Conservation (phyloP, 164 flowering plant genomes). For the Nymphaea thermarum region DNA sequence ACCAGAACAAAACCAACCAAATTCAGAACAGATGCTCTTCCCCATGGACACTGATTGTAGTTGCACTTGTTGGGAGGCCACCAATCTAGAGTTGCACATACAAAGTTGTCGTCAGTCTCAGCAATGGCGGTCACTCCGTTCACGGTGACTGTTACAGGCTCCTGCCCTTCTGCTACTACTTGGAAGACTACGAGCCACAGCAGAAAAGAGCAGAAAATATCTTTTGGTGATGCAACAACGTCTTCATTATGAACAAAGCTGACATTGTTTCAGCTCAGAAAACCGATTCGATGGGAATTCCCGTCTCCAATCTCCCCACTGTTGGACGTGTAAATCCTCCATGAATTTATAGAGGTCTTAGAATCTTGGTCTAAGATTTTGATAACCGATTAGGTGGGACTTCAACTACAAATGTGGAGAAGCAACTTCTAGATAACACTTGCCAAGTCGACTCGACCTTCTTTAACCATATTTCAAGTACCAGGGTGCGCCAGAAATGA, state of each 20-base stretch:
- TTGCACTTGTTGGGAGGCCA: slow-evolving; percentile 64
- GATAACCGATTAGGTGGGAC: too few species aligned
- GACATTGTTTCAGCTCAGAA: too few species aligned
- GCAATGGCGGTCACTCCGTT: slow-evolving; percentile 28
- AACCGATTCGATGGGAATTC: too few species aligned
- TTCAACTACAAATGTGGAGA: too few species aligned
- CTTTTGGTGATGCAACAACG: neutral
- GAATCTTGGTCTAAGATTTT: too few species aligned
- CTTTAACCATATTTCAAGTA: too few species aligned
- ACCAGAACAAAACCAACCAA: slow-evolving; percentile 17
- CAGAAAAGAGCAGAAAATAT: neutral
- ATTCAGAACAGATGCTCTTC: slow-evolving; percentile 31
- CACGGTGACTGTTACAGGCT: slow-evolving; percentile 13
- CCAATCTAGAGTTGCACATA: slow-evolving; percentile 71
- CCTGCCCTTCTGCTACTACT: neutral
- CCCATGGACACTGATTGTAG: slow-evolving; percentile 64
- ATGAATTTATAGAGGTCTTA: too few species aligned
- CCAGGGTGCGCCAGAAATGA: too few species aligned
- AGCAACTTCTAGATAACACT: too few species aligned
- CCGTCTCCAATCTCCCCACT: too few species aligned
- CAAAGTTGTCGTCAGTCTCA: slow-evolving; percentile 41
- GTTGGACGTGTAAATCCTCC: too few species aligned
- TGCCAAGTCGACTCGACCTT: too few species aligned
- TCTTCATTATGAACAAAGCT: neutral
- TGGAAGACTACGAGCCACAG: neutral